Percentiles rank a stretch among this genome's conserved stretches.
phyloP scores from a whole-genome alignment of 371 early-diverging fungal genomes.

The Mortierella sp. region DNA sequence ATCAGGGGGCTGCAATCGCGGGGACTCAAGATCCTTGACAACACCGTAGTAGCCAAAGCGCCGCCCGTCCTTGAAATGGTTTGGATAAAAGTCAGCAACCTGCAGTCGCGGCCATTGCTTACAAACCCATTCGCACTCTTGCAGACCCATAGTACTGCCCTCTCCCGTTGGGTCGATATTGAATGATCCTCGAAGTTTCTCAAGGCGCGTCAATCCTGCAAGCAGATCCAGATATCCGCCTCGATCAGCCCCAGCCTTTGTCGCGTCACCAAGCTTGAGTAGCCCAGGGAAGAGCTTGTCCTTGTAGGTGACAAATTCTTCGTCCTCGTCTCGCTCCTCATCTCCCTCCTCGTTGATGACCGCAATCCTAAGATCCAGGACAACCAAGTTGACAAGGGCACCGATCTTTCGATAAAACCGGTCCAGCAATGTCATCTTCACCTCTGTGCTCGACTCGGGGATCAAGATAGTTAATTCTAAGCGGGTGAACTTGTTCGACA shows the following conservation, averaged over 20 bases:
- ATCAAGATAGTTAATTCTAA: background rate
- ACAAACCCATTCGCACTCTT: background rate
- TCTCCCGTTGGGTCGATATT: background rate
- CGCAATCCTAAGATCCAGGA: background rate
- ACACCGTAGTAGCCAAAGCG: background rate
- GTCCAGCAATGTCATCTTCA: background rate
- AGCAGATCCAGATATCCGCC: background rate
- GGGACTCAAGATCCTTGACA: background rate
- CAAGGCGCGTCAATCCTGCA: background rate
- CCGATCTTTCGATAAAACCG: background rate
- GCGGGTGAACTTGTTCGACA: background rate
- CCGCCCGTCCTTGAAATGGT: background rate
- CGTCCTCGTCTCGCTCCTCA: background rate
- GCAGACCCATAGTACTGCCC: background rate
- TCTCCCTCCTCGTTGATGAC: background rate
- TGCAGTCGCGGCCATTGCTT: background rate
- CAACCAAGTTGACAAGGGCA: background rate
- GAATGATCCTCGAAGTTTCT: background rate
- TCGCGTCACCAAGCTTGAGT: background rate
- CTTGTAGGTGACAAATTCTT: background rate
- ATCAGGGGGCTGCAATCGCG: background rate
- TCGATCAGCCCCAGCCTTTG: background rate
- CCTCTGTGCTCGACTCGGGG: background rate
- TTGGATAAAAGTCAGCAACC: background rate
- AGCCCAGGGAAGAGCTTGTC: background rate